Evolutionary conservation across 352 stramenopile genomes (phyloP).

Genomic region (Pythium oligandrum): DNA sequence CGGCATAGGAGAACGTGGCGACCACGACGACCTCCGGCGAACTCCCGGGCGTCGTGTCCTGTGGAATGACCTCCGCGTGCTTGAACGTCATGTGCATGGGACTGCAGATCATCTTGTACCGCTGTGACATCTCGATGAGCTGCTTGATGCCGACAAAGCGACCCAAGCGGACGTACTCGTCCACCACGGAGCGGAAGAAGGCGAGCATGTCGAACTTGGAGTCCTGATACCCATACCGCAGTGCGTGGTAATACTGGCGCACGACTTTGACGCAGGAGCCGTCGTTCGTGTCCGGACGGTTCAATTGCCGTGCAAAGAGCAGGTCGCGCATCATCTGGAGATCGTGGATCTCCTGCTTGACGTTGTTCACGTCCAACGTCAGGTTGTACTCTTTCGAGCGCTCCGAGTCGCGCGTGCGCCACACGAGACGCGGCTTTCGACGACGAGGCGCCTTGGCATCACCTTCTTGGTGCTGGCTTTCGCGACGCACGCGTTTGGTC

Average conservation of each 20-base stretch:
- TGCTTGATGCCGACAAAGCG: conserved; percentile 2
- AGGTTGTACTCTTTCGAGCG: conserved; percentile 28
- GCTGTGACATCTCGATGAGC: conserved; percentile 6
- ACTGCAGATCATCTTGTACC: conserved; percentile 1
- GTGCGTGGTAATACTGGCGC: conserved; percentile 11
- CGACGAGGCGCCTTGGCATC: background rate
- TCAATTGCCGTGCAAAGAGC: conserved; percentile 12
- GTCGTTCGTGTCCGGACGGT: conserved; percentile 7
- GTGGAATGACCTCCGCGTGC: background rate
- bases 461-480: too few species aligned
- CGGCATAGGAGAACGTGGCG: background rate
- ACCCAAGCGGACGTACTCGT: conserved; percentile 3
- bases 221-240: conserved; percentile 13
- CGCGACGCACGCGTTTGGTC: too few species aligned
- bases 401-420: conserved; percentile 20
- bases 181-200: conserved; percentile 7
- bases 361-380: conserved; percentile 30
- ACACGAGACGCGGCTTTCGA: background rate
- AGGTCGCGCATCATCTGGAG: conserved; percentile 24
- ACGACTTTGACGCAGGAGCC: conserved; percentile 14
- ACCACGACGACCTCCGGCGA: background rate
- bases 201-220: background rate
- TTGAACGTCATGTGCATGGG: background rate
- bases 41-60: background rate
- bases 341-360: conserved; percentile 32